A percentile compares a stretch with the other conserved stretches of the same genome.
Evolutionary conservation across 202 grass and related monocot species (phyloP).

Genomic region (Bolboschoenoplectus hybrid): DNA sequence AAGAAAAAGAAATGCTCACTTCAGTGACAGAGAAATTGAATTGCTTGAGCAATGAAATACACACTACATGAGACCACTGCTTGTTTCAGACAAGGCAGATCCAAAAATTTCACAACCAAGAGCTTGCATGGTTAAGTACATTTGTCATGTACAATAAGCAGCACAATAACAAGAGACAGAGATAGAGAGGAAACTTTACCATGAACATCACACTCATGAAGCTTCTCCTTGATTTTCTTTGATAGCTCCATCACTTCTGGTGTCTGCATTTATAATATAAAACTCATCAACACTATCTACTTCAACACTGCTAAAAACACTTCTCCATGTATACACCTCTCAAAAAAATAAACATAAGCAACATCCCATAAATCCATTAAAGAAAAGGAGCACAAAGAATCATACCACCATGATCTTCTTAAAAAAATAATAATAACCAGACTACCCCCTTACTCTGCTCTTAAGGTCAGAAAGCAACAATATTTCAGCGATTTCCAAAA

Average conservation of each 20-base stretch:
- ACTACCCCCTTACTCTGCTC: neutral
- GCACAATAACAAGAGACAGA: conserved; percentile 27
- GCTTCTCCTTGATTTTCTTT: conserved; percentile 95
- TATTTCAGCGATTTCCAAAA: conserved; percentile 7
- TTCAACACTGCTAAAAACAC: neutral
- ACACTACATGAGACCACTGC: neutral
- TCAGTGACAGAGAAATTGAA: neutral
- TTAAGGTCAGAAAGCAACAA: neutral
- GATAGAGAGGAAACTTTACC: conserved; percentile 49
- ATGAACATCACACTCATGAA: conserved; percentile 75
- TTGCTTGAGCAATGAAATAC: neutral
- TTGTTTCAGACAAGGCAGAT: neutral
- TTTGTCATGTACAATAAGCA: neutral
- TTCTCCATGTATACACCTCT: neutral
- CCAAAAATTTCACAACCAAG: neutral
- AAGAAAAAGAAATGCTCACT: neutral
- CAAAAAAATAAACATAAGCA: neutral
- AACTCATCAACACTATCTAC: conserved; percentile 10
- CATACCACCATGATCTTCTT: neutral
- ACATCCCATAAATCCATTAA: neutral
- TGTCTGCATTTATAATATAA: conserved; percentile 54
- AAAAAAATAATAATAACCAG: neutral
- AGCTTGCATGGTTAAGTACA: neutral
- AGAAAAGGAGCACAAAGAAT: neutral
- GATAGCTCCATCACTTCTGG: conserved; percentile 74